Evolutionary conservation across 2,329 filamentous ascomycete genomes (phyloP).

Genomic region (Neodidymelliopsis sp.): DNA sequence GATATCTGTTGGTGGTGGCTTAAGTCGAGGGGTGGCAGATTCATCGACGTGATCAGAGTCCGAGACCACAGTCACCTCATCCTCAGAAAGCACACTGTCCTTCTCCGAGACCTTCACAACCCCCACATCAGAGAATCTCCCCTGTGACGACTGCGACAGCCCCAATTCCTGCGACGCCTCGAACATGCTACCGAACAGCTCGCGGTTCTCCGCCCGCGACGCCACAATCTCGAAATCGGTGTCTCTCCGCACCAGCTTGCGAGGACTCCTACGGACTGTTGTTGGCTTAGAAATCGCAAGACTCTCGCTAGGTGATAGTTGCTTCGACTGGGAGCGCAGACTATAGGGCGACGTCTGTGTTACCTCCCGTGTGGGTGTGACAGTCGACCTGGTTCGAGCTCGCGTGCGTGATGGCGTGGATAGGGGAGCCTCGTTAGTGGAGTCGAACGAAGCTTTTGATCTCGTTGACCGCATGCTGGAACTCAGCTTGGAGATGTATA

Average conservation of each 20-base stretch:
- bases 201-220: slow-evolving; percentile 5
- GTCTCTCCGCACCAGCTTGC: slow-evolving; percentile 22
- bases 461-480: slow-evolving; percentile 18
- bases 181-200: slow-evolving; percentile 19
- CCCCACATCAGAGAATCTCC: slow-evolving; percentile 32
- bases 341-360: slow-evolving; percentile 36
- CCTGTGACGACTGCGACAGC: slow-evolving; percentile 29
- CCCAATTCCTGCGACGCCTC: slow-evolving; percentile 36
- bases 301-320: slow-evolving; percentile 28
- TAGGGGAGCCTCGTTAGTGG: slow-evolving; percentile 20
- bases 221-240: slow-evolving; percentile 24
- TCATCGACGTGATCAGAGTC: slow-evolving; percentile 29
- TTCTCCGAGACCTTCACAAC: slow-evolving; percentile 45
- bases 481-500: slow-evolving; percentile 14
- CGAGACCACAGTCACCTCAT: no score
- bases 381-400: slow-evolving; percentile 18
- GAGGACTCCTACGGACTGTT: slow-evolving; percentile 17
- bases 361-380: slow-evolving; percentile 28
- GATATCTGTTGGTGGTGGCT: slow-evolving; percentile 2
- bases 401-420: slow-evolving; percentile 32
- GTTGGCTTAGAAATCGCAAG: background rate
- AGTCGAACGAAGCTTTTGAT: slow-evolving; percentile 28
- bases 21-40: slow-evolving; percentile 5
- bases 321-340: slow-evolving; percentile 39
- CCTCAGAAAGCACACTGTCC: no score